A percentile compares a stretch with the other conserved stretches of the same genome.
These are phyloP conservation scores for Pythium volutum DNA, from an alignment of 352 stramenopile species.

Conservation along the genomic window DNA sequence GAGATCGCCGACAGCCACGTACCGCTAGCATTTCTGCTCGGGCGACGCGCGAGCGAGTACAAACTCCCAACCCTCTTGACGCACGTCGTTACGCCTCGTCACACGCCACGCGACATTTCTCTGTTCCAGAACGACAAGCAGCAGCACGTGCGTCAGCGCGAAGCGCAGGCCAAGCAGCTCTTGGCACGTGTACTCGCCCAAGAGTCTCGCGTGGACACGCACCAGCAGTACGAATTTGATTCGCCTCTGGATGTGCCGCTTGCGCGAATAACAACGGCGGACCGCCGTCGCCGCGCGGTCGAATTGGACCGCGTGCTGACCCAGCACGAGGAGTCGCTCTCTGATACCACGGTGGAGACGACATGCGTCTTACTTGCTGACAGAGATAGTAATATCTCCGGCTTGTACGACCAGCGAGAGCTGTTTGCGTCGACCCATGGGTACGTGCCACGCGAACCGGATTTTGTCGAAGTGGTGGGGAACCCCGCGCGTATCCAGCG, in stretches of 20 bases:
- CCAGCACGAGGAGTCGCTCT: not conserved
- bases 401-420: slow-evolving; percentile 1
- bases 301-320: slow-evolving; percentile 16
- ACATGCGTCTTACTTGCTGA: not conserved
- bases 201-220: slow-evolving; percentile 3
- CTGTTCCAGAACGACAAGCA: not conserved
- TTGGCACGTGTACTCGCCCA: slow-evolving; percentile 32
- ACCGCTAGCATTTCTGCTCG: slow-evolving; percentile 66
- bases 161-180: slow-evolving; percentile 37
- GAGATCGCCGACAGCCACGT: slow-evolving; percentile 51
- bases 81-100: not conserved
- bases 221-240: not conserved
- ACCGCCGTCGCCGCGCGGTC: slow-evolving; percentile 5
- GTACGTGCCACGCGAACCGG: not conserved
- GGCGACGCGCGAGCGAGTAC: slow-evolving; percentile 41
- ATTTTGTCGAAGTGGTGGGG: slow-evolving; percentile 23
- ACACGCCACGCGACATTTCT: not conserved
- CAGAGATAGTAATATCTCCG: not conserved
- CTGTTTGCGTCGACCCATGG: slow-evolving; percentile 11
- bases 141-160: slow-evolving; percentile 26
- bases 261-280: slow-evolving; percentile 10
- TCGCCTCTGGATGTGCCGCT: slow-evolving; percentile 5
- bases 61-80: slow-evolving; percentile 14
- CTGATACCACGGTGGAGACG: not conserved
- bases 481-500: slow-evolving; percentile 8